A percentile compares a stretch with the other conserved stretches of the same genome.
phyloP scores from a whole-genome alignment of 352 stramenopile species.

The Pythium oligandrum region DNA sequence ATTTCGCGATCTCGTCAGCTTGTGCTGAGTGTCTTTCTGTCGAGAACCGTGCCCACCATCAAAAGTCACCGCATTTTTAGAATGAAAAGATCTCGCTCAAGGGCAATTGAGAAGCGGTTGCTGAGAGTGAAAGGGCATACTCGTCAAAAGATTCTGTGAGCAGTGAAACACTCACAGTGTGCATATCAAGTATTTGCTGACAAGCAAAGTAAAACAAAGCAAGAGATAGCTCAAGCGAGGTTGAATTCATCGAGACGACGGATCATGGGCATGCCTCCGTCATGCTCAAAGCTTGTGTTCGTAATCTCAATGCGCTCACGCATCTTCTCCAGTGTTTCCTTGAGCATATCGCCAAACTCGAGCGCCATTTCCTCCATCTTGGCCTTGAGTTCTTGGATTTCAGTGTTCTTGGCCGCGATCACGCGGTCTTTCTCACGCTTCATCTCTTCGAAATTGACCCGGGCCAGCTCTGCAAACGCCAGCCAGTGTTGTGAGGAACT shows the following conservation, averaged over 20 bases:
- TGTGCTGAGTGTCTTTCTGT: too few relatives aligned
- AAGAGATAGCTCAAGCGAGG: conserved; percentile 11
- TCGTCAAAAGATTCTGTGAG: too few relatives aligned
- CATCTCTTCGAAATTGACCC: conserved; percentile 85
- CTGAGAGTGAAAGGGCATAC: too few relatives aligned
- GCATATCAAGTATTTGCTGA: too few relatives aligned
- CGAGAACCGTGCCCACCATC: too few relatives aligned
- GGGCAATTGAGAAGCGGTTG: too few relatives aligned
- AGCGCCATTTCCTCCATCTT: conserved; percentile 95
- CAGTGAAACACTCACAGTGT: too few relatives aligned
- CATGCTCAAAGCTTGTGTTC: conserved; percentile 86
- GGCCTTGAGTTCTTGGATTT: conserved; percentile 88
- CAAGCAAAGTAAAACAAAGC: too few relatives aligned
- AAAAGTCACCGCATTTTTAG: too few relatives aligned
- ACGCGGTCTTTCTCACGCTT: conserved; percentile 89
- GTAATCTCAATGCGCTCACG: conserved; percentile 92
- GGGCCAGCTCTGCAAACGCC: conserved; percentile 56
- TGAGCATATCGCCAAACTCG: conserved; percentile 94
- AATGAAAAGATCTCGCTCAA: too few relatives aligned
- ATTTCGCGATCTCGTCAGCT: too few relatives aligned
- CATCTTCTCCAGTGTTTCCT: conserved; percentile 94
- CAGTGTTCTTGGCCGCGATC: conserved; percentile 85
- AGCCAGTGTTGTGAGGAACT: not conserved
- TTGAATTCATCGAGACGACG: conserved; percentile 86
- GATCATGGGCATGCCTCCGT: conserved; percentile 72